Conservation (phyloP, 805 yeast genomes). For the Nakazawaea wyomingensis region DNA sequence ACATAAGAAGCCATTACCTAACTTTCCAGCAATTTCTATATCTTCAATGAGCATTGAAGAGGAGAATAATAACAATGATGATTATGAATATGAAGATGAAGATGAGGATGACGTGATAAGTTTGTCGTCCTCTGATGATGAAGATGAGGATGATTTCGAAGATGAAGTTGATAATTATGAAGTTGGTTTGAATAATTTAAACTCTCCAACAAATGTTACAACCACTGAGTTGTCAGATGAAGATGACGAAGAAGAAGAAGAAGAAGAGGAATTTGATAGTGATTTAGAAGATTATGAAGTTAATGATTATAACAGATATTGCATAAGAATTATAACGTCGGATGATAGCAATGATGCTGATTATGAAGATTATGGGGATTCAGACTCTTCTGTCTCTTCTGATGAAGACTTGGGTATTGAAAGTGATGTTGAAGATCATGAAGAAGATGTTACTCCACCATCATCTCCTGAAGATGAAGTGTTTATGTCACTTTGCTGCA, state of each 20-base stretch:
- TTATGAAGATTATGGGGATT: slow-evolving; percentile 11
- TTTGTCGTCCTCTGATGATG: slow-evolving; percentile 14
- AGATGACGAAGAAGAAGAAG: slow-evolving; percentile 1
- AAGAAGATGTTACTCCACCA: slow-evolving; percentile 5
- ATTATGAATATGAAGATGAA: slow-evolving; percentile 18
- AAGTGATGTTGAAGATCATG: not conserved
- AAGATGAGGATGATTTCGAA: slow-evolving; percentile 15
- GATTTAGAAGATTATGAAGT: slow-evolving; percentile 10
- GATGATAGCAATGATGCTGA: slow-evolving; percentile 7
- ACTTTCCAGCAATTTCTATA: slow-evolving; percentile 19
- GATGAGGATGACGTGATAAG: slow-evolving; percentile 15
- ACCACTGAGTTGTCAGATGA: slow-evolving; percentile 1
- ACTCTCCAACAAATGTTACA: not conserved
- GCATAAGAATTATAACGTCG: not conserved
- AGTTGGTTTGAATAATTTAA: not conserved
- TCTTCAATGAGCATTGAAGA: slow-evolving; percentile 19
- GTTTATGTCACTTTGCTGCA: slow-evolving; percentile 1
- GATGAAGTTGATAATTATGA: slow-evolving; percentile 2
- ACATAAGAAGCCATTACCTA: slow-evolving; percentile 23
- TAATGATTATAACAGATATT: not conserved
- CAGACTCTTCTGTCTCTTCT: slow-evolving; percentile 7
- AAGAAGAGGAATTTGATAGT: slow-evolving; percentile 1
- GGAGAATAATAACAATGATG: slow-evolving; percentile 15
- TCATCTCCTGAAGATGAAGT: slow-evolving; percentile 11
- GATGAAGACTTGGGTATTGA: slow-evolving; percentile 12